A percentile compares a stretch with the other conserved stretches of the same genome.
These are phyloP conservation scores for Cladobotryum mycophilum DNA, from an alignment of 2,329 filamentous ascomycete genomes.

Conservation along the genomic window DNA sequence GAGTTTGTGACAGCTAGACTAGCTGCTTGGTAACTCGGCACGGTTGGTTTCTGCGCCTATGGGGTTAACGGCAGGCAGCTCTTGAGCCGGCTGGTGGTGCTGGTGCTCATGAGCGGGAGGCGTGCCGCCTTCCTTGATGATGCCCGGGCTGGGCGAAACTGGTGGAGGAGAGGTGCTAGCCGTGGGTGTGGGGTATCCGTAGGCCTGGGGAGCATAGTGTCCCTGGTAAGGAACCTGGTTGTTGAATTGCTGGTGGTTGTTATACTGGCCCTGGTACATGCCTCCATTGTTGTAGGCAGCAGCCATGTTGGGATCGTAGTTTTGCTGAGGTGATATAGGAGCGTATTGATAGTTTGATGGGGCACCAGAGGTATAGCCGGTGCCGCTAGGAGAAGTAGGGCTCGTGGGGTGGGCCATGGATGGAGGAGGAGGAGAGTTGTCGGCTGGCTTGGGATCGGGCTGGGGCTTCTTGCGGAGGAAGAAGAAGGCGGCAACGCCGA, in stretches of 20 bases:
- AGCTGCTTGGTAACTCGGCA: conserved; percentile 21
- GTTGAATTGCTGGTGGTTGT: background rate
- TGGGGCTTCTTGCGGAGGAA: conserved; percentile 31
- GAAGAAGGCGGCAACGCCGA: conserved; percentile 35
- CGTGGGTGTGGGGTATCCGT: conserved; percentile 14
- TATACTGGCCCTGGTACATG: conserved; percentile 5
- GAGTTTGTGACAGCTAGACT: background rate
- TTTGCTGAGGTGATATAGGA: conserved; percentile 12
- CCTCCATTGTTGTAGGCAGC: conserved; percentile 2
- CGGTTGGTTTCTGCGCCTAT: conserved; percentile 27
- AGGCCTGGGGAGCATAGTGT: conserved; percentile 14
- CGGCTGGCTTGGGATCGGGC: conserved; percentile 12
- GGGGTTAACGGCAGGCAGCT: conserved; percentile 23
- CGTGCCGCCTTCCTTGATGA: conserved; percentile 4
- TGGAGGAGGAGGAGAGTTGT: background rate
- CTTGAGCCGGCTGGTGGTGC: conserved; percentile 16
- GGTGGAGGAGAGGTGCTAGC: conserved; percentile 21
- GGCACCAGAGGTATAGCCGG: conserved; percentile 23
- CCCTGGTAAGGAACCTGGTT: conserved; percentile 2
- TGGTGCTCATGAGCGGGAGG: background rate
- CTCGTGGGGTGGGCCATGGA: conserved; percentile 13
- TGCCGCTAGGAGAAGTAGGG: conserved; percentile 17
- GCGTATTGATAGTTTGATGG: conserved; percentile 18
- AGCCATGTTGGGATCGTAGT: conserved; percentile 19
- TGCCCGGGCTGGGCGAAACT: conserved; percentile 23